Conservation (phyloP, 164 flowering plant genomes). For the Magnolia kwangsiensis region DNA sequence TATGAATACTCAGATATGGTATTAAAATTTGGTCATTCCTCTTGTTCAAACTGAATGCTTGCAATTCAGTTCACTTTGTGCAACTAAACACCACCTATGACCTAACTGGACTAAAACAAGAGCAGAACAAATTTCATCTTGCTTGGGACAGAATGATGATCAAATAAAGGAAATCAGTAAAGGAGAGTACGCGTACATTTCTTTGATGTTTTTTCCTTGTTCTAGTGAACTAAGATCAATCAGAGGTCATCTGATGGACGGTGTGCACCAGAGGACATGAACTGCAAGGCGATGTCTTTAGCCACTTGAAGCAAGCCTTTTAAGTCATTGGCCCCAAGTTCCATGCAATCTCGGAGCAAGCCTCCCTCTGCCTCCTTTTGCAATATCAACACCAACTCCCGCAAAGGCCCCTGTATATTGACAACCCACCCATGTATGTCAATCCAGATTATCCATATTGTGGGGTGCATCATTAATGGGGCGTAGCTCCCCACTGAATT, state of each 20-base stretch:
- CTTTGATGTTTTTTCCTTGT: not conserved
- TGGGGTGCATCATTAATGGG: not conserved
- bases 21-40: not conserved
- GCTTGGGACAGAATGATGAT: too few relatives aligned
- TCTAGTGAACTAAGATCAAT: not conserved
- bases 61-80: not conserved
- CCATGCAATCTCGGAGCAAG: conserved; percentile 11
- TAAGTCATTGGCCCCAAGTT: conserved; percentile 13
- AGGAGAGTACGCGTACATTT: not conserved
- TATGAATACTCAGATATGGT: not conserved
- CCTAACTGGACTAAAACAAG: not conserved
- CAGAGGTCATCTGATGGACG: conserved; percentile 2
- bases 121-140: not conserved
- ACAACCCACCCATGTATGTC: not conserved
- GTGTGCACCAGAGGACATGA: not conserved
- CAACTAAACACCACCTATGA: not conserved
- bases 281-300: not conserved
- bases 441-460: not conserved
- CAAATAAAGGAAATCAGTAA: not conserved
- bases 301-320: conserved; percentile 16
- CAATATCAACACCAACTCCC: conserved; percentile 10
- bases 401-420: conserved; percentile 15
- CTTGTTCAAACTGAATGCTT: not conserved
- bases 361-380: conserved; percentile 17
- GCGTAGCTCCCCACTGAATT: not conserved